Percentiles rank a stretch among this genome's conserved stretches.
phyloP scores from a whole-genome alignment of 805 yeast species.

The Kuraishia capsulata region DNA sequence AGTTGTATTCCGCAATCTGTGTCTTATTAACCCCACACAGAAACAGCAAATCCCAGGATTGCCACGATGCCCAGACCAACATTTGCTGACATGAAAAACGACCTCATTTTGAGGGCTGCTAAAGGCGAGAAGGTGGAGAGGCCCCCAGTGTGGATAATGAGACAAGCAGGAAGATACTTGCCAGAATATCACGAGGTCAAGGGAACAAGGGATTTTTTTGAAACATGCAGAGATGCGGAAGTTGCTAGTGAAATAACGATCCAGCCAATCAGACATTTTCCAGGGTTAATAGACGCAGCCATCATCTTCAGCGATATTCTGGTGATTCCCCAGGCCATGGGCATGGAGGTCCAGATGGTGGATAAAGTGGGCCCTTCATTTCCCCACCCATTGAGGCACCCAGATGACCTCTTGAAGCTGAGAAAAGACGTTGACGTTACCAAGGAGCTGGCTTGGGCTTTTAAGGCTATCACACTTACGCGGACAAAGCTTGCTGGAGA shows the following conservation, averaged over 20 bases:
- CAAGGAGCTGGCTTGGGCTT: constrained; percentile 87
- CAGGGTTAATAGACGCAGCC: constrained; percentile 91
- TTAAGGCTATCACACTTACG: constrained; percentile 87
- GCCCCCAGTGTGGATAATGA: constrained; percentile 97
- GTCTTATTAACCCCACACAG: background rate
- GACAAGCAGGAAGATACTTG: constrained; percentile 93
- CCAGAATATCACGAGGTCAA: constrained; percentile 91
- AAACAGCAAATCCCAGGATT: background rate
- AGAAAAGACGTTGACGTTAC: constrained; percentile 60
- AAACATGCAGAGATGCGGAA: constrained; percentile 92
- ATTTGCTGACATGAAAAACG: constrained; percentile 84
- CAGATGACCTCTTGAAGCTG: constrained; percentile 54
- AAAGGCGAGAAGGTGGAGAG: constrained; percentile 85
- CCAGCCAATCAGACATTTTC: constrained; percentile 87
- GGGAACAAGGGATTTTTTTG: constrained; percentile 81
- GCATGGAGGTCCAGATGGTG: constrained; percentile 87
- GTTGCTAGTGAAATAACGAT: constrained; percentile 90
- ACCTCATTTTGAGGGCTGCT: constrained; percentile 86
- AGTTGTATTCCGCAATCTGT: background rate
- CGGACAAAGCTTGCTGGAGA: constrained; percentile 78
- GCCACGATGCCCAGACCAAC: constrained; percentile 5
- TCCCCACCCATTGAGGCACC: constrained; percentile 75
- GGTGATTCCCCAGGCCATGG: constrained; percentile 97
- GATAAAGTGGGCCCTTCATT: constrained; percentile 95
- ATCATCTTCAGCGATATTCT: constrained; percentile 92